Conservation (phyloP, 2,329 filamentous ascomycete species). For the Trichocomaceae sp. region DNA sequence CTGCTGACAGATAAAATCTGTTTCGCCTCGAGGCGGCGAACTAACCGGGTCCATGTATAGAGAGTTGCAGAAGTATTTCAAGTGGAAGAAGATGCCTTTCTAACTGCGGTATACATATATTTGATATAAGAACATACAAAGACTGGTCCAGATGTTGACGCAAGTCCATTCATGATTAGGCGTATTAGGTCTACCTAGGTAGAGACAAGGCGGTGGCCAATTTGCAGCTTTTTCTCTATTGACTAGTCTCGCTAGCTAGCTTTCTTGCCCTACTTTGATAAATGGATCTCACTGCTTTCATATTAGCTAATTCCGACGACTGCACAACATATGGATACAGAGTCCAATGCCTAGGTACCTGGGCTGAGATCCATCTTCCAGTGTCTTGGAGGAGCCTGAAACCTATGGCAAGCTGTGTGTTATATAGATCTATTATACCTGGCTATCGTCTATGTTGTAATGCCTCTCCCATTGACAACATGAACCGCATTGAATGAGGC, state of each 20-base stretch:
- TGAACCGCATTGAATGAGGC: slow-evolving; percentile 25
- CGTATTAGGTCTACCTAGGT: too few species aligned
- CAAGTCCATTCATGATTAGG: neutral
- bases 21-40: neutral
- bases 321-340: too few species aligned
- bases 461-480: slow-evolving; percentile 20
- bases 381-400: neutral
- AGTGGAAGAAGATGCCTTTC: neutral
- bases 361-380: neutral
- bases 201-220: too few species aligned
- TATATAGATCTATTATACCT: neutral
- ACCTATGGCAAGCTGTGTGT: neutral
- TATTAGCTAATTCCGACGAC: too few species aligned
- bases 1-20: neutral
- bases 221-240: too few species aligned
- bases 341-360: too few species aligned
- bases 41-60: neutral
- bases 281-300: neutral
- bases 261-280: neutral
- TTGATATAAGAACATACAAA: too few species aligned
- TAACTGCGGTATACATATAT: neutral
- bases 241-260: neutral
- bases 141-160: too few species aligned
- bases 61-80: neutral
- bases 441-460: neutral